Conservation (phyloP, 768 basidiomycete species). For the Leccinum obscurum region DNA sequence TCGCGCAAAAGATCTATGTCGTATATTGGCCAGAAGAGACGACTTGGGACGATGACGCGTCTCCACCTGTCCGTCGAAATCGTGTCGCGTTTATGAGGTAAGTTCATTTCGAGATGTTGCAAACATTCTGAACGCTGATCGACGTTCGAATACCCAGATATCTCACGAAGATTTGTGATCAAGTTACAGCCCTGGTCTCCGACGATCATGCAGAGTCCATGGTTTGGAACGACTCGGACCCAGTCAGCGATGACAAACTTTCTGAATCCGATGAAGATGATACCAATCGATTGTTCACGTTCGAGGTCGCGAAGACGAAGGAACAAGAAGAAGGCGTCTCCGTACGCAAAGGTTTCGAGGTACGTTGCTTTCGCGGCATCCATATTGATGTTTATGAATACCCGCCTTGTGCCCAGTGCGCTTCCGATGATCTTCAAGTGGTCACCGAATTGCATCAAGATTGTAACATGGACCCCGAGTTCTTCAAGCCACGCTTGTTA, state of each 20-base stretch:
- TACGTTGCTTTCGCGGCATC: slow-evolving; percentile 15
- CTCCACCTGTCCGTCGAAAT: slow-evolving; percentile 48
- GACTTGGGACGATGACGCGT: slow-evolving; percentile 55
- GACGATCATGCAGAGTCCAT: slow-evolving; percentile 45
- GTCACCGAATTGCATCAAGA: slow-evolving; percentile 22
- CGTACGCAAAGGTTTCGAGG: slow-evolving; percentile 46
- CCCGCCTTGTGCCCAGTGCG: slow-evolving; percentile 1
- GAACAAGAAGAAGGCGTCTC: slow-evolving; percentile 56
- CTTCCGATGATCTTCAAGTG: slow-evolving; percentile 20
- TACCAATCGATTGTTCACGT: slow-evolving; percentile 53
- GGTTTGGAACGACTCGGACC: slow-evolving; percentile 38
- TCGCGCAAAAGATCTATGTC: slow-evolving; percentile 39
- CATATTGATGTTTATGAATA: background rate
- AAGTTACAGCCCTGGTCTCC: slow-evolving; percentile 50
- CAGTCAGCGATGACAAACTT: slow-evolving; percentile 27
- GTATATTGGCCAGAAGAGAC: slow-evolving; percentile 64
- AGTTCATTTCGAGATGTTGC: background rate
- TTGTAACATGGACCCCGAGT: slow-evolving; percentile 17
- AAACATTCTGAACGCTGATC: background rate
- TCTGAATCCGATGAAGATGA: slow-evolving; percentile 37
- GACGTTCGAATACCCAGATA: slow-evolving; percentile 39
- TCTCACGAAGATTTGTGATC: slow-evolving; percentile 58
- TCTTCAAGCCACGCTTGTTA: slow-evolving; percentile 35
- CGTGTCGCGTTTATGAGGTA: slow-evolving; percentile 63
- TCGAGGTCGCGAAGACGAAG: slow-evolving; percentile 54